A percentile compares a stretch with the other conserved stretches of the same genome.
Conservation (phyloP, 768 basidiomycete genomes). For the Tylopilus rubrobrunneus region DNA sequence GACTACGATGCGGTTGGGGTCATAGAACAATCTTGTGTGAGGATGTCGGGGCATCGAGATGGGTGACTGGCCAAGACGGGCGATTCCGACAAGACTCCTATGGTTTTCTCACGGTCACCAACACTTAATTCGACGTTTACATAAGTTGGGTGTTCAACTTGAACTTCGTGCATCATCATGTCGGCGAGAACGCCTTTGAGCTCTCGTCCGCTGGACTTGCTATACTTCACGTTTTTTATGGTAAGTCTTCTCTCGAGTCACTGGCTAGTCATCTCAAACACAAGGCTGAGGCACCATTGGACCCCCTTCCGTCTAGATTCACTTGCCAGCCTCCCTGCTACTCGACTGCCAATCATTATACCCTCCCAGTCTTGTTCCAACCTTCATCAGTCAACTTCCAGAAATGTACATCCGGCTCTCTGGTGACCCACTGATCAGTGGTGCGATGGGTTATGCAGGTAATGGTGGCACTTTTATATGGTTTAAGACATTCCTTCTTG, state of each 20-base stretch:
- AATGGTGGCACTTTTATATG: slow-evolving; percentile 41
- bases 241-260: slow-evolving; percentile 33
- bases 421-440: slow-evolving; percentile 63
- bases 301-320: slow-evolving; percentile 38
- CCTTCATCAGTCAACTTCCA: slow-evolving; percentile 40
- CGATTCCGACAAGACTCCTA: not conserved
- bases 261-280: not conserved
- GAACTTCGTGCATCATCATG: slow-evolving; percentile 6
- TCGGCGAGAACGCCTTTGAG: slow-evolving; percentile 36
- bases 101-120: too few relatives aligned
- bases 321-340: slow-evolving; percentile 64
- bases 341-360: slow-evolving; percentile 71
- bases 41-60: slow-evolving; percentile 42
- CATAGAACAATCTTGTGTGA: slow-evolving; percentile 44
- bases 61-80: not conserved
- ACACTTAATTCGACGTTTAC: too few relatives aligned
- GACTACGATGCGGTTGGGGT: slow-evolving; percentile 35
- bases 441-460: slow-evolving; percentile 38
- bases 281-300: not conserved
- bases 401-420: slow-evolving; percentile 53
- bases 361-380: slow-evolving; percentile 48
- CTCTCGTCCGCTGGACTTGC: slow-evolving; percentile 57
- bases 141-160: too few relatives aligned
- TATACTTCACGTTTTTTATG: slow-evolving; percentile 71
- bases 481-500: slow-evolving; percentile 61